These are phyloP conservation scores for Carex parvula DNA, from an alignment of 176 grass and related monocot species.

Conservation along the genomic window DNA sequence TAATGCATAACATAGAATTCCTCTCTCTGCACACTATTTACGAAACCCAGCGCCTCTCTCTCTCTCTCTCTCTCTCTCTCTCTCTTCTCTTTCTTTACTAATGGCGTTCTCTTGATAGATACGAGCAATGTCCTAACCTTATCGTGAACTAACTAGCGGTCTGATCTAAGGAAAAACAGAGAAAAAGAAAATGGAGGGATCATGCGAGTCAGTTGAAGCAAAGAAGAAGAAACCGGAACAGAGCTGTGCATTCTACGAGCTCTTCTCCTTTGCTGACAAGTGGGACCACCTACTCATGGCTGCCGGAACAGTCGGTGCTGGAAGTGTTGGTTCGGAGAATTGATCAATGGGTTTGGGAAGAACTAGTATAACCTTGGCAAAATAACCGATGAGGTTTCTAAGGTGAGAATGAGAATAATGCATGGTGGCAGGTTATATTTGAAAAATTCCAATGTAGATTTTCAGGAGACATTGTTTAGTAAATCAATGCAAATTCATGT, in stretches of 20 bases:
- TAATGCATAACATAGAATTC: too few species aligned
- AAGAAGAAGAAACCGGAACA: constrained; percentile 57
- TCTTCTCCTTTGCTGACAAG: constrained; percentile 66
- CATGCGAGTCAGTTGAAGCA: constrained; percentile 21
- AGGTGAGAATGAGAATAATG: constrained; percentile 22
- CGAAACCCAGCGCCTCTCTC: too few species aligned
- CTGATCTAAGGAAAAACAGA: not conserved
- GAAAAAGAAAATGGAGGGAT: constrained; percentile 29
- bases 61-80: too few species aligned
- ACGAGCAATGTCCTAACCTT: too few species aligned
- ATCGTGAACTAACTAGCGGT: too few species aligned
- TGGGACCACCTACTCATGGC: constrained; percentile 74
- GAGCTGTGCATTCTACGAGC: constrained; percentile 37
- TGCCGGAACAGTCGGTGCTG: constrained; percentile 50
- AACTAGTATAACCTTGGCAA: constrained; percentile 63
- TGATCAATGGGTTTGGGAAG: constrained; percentile 93
- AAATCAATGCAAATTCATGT: not conserved
- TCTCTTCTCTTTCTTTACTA: not conserved
- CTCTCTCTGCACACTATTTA: too few species aligned
- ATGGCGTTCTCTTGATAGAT: not conserved
- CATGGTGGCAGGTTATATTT: too few species aligned
- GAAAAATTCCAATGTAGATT: too few species aligned
- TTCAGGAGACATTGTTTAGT: too few species aligned
- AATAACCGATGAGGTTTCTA: constrained; percentile 88
- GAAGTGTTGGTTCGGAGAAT: constrained; percentile 74